Base-by-base conservation (phyloP, 805 yeast species). In the Kluyveromyces siamensis region DNA sequence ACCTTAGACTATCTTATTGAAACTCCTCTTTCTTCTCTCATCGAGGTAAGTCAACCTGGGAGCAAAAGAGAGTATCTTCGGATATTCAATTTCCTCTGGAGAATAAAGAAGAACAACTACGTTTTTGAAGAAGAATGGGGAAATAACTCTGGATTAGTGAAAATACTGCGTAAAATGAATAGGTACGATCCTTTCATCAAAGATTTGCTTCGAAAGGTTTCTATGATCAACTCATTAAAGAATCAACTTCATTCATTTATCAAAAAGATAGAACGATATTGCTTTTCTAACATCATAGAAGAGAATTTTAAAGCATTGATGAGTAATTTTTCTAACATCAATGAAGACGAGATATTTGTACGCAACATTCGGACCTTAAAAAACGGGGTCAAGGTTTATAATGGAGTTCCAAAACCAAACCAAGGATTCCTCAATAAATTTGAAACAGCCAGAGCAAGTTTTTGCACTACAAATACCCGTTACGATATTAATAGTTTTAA, bases 51-150 rank as follows among this genome's bases (percentile, higher is more conserved):
- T 42, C 67, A 57, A 51, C 71, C 67, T 18, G 68, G 71, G 25
- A 67, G 72, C 17, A 73, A 73, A 44, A 72, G 72, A 48, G 86
- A 79, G 47, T 91, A 91, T 62, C 70, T 88, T 46, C 76, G 85
- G 55, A 77, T 90, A 54, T 93, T 91, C 71, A 87, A 89, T 56
- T 87, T 88, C 58, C 64, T 93, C 39, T 87, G 96, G 88, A 77
- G 84, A 55, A 67, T 91, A 19, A 79, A 82, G 51, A 82, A 87
- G 52, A 74, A 83, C 14, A 74, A 76, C 17, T 73, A 69, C 56
- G 67, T 79, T 48, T 69, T 85, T 49, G 72, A 73, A 46, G 54
- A 56, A 6, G 69, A 72, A 25, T 80, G 84, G 87, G 59, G 61
- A 27, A 59, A 65, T 18, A 63, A 67, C 2, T 70, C 60, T 46